These are phyloP conservation scores for Nicotiana tabacum DNA, from an alignment of 257 asterid species.

Conservation along the genomic window DNA sequence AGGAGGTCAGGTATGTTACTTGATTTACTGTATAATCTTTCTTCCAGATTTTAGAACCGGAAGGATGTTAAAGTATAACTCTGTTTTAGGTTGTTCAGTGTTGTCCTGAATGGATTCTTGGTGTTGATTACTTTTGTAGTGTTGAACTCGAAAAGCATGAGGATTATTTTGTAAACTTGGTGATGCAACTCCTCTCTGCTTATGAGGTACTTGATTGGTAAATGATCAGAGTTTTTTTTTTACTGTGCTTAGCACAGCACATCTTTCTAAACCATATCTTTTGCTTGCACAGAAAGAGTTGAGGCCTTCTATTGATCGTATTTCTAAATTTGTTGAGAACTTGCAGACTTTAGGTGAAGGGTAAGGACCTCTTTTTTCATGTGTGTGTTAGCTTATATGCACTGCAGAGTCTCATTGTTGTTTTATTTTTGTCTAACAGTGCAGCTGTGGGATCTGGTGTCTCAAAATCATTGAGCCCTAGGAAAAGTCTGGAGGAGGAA, in stretches of 20 bases:
- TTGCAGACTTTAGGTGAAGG: slow-evolving; percentile 65
- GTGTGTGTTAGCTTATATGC: neutral
- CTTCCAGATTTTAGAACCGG: neutral
- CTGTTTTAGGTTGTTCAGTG: slow-evolving; percentile 8
- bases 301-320: slow-evolving; percentile 71
- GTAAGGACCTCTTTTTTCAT: slow-evolving; percentile 30
- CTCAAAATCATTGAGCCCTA: slow-evolving; percentile 51
- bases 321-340: slow-evolving; percentile 78
- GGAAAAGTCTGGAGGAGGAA: slow-evolving; percentile 88
- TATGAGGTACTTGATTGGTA: slow-evolving; percentile 61
- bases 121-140: slow-evolving; percentile 37
- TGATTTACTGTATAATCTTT: neutral
- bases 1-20: slow-evolving; percentile 54
- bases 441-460: slow-evolving; percentile 36
- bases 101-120: slow-evolving; percentile 15
- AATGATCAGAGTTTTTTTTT: slow-evolving; percentile 3
- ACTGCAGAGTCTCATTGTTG: neutral
- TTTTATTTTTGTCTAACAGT: slow-evolving; percentile 34
- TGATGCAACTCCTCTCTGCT: slow-evolving; percentile 57
- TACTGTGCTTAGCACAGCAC: neutral
- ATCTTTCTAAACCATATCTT: neutral
- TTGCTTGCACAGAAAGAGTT: slow-evolving; percentile 60
- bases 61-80: neutral
- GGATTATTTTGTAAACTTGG: slow-evolving; percentile 66
- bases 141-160: slow-evolving; percentile 87